Conservation (phyloP, 495 filamentous ascomycete genomes). For the Neurospora sp. region DNA sequence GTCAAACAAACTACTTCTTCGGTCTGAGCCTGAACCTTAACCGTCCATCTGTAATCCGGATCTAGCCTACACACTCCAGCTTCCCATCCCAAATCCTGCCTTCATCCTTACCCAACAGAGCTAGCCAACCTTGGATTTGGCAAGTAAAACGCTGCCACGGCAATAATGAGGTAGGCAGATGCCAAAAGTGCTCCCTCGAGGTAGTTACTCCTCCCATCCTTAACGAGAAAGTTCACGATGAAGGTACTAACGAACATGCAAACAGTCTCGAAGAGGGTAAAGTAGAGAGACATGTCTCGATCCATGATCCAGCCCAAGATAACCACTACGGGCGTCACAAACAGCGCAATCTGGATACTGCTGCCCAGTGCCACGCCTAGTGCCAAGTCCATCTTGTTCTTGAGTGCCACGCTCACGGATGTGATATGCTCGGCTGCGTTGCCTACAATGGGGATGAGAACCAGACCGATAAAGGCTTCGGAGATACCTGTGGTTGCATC, state of each 20-base stretch:
- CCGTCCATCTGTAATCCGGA: neutral
- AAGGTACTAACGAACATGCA: slow-evolving; percentile 71
- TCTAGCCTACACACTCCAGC: neutral
- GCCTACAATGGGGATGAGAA: slow-evolving; percentile 78
- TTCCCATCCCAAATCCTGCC: neutral
- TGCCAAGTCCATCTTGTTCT: slow-evolving; percentile 86
- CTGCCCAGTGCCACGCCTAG: slow-evolving; percentile 76
- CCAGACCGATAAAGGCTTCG: slow-evolving; percentile 71
- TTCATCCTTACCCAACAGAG: neutral
- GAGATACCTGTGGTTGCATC: slow-evolving; percentile 43
- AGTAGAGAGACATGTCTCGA: slow-evolving; percentile 72
- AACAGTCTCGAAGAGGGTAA: slow-evolving; percentile 78
- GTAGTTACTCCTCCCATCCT: slow-evolving; percentile 74
- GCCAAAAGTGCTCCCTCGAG: slow-evolving; percentile 69
- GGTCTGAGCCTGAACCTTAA: neutral
- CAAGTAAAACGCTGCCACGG: slow-evolving; percentile 53
- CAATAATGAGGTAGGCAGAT: slow-evolving; percentile 63
- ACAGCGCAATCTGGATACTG: slow-evolving; percentile 74
- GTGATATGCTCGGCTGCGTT: slow-evolving; percentile 86
- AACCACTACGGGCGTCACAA: slow-evolving; percentile 73
- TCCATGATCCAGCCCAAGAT: slow-evolving; percentile 69
- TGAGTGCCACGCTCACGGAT: slow-evolving; percentile 68
- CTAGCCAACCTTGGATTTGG: slow-evolving; percentile 42
- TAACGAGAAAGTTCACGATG: slow-evolving; percentile 71
- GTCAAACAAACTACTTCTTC: neutral